Percentiles rank a stretch among this genome's conserved stretches.
These are phyloP conservation scores for Erodium texanum DNA, from an alignment of 441 rosid species.

Conservation along the genomic window DNA sequence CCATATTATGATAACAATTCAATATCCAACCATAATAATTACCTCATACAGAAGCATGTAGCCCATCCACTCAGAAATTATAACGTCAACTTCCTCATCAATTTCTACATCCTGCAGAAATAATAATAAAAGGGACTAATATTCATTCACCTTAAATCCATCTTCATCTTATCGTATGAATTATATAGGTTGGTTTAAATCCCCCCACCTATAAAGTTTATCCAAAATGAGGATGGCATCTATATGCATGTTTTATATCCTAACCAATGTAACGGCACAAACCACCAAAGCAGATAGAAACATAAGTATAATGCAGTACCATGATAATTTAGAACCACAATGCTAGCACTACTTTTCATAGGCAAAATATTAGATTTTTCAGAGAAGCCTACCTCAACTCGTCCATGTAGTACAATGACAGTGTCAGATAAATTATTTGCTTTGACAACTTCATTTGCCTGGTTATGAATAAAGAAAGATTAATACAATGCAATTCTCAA, in stretches of 20 bases:
- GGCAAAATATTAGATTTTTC: conserved; percentile 3
- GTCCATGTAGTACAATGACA: conserved; percentile 78
- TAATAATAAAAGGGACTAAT: background rate
- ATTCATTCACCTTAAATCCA: background rate
- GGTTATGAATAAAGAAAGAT: conserved; percentile 10
- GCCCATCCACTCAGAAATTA: conserved; percentile 99
- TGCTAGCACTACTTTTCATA: background rate
- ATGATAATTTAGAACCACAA: conserved; percentile 10
- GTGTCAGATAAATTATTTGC: conserved; percentile 79
- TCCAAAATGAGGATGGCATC: background rate
- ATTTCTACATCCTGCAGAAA: conserved; percentile 81
- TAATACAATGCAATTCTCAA: background rate
- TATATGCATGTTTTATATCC: background rate
- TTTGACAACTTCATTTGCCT: conserved; percentile 96
- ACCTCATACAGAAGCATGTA: conserved; percentile 98
- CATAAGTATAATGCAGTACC: background rate
- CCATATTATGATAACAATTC: conserved; percentile 6
- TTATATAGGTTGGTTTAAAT: background rate
- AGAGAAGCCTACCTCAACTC: conserved; percentile 72
- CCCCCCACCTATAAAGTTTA: background rate
- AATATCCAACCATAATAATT: conserved; percentile 13
- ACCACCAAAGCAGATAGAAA: no score
- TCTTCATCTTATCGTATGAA: background rate
- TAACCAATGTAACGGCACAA: background rate
- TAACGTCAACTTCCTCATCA: conserved; percentile 87